A percentile compares a stretch with the other conserved stretches of the same genome.
phyloP scores from a whole-genome alignment of 148 eudicot genomes.

The Rhododendron henanense region DNA sequence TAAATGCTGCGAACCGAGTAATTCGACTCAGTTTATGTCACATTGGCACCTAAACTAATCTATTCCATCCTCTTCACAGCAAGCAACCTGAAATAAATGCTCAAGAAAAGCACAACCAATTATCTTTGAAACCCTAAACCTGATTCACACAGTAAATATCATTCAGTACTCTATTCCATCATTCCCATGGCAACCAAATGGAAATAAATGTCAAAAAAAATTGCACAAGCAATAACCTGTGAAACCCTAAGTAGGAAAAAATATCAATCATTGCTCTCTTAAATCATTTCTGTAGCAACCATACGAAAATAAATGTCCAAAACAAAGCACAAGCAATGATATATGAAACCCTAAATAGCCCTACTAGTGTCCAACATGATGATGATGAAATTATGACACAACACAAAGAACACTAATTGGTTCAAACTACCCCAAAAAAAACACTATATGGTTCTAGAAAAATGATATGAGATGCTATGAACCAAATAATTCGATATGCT shows the following conservation, averaged over 20 bases:
- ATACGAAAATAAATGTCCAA: not conserved
- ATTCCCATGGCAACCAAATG: not conserved
- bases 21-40: not conserved
- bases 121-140: not conserved
- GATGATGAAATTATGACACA: too few relatives aligned
- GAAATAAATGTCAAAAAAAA: not conserved
- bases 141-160: too few relatives aligned
- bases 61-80: not conserved
- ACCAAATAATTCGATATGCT: too few relatives aligned
- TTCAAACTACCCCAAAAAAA: too few relatives aligned
- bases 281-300: not conserved
- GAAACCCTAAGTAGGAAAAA: not conserved
- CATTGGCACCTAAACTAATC: not conserved
- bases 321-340: not conserved
- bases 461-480: too few relatives aligned
- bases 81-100: not conserved
- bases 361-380: too few relatives aligned
- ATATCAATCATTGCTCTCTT: not conserved
- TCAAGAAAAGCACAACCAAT: not conserved
- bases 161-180: not conserved
- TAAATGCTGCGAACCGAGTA: not conserved
- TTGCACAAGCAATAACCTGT: not conserved
- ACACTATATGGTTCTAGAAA: too few relatives aligned
- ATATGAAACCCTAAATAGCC: conserved; percentile 3
- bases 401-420: too few relatives aligned